These are phyloP conservation scores for Mortierella sp. DNA, from an alignment of 371 early-diverging fungal species.

Conservation along the genomic window DNA sequence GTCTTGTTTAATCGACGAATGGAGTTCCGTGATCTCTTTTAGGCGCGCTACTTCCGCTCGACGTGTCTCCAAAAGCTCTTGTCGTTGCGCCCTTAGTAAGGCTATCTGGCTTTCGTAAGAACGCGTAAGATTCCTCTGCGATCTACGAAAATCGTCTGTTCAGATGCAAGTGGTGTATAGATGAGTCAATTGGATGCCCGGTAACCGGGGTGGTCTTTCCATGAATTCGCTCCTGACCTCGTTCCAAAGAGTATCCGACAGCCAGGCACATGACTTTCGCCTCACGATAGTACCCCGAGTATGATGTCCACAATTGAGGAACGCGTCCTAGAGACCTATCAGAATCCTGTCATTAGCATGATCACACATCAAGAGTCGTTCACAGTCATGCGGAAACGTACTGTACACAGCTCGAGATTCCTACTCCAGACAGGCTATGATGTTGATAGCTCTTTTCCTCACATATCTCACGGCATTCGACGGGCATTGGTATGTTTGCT, in stretches of 20 bases:
- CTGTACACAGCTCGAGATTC: constrained; percentile 28
- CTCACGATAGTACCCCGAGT: constrained; percentile 44
- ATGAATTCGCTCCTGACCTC: constrained; percentile 9
- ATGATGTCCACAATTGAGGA: constrained; percentile 48
- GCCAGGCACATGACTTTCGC: constrained; percentile 47
- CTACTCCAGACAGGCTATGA: background rate
- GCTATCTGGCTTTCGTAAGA: constrained; percentile 21
- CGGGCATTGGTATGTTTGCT: constrained; percentile 36
- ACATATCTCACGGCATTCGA: constrained; percentile 20
- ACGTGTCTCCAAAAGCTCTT: constrained; percentile 16
- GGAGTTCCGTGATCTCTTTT: constrained; percentile 9
- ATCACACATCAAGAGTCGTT: too few species aligned
- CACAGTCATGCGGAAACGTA: constrained; percentile 6
- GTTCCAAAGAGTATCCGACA: constrained; percentile 26
- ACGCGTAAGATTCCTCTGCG: constrained; percentile 26
- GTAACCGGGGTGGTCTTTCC: too few species aligned
- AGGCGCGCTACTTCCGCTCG: constrained; percentile 9
- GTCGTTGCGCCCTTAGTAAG: constrained; percentile 16
- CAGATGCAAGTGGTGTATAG: background rate
- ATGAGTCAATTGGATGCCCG: too few species aligned
- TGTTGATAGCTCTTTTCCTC: background rate
- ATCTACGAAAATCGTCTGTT: constrained; percentile 21
- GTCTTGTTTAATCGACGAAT: constrained; percentile 7
- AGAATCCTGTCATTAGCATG: background rate
- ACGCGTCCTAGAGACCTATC: constrained; percentile 33